Evolutionary conservation across 225 moss, liverwort and hornwort genomes (phyloP), one percentile per base, ranked within the genome.

Genomic region (Straminergon stramineum): DNA sequence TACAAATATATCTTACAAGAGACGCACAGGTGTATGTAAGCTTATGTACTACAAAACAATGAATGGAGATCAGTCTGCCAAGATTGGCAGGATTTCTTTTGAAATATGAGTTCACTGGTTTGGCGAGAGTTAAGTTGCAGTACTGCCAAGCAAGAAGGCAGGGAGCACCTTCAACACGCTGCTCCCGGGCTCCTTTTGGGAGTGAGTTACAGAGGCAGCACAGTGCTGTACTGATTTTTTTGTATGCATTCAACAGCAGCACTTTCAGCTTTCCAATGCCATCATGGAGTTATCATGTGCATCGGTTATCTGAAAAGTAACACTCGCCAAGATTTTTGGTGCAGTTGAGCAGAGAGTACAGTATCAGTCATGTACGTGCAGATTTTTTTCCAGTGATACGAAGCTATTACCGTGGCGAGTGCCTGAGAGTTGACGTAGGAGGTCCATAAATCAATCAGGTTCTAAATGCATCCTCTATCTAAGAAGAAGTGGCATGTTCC

Each of bases 311-410:
- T 87, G 53, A 17, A 20, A 60, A 48, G 48, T 48, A 48, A 31
- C 27, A 51, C 76, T 53, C 52, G 6, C 48, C 45, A 26, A 51
- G 51, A 56, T 74, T 82, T 65, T 1, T 10, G 48, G 57, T 32
- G 51, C 32, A 55, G 66, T 75, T 22, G 5, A 86, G 81, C 6
- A 0, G 3, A 9, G 55, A 81, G 68, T 61, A 39, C 85, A 39
- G 31, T 45, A 78, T 84, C 31, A 45, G 60, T 39, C 32, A 39
- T 48, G 48, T 48, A 48, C 48, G 48, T 75, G 75, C 30, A 48
- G 18, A 9, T 1, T 10, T 18, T 17, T 16, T 11, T 4, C 48
- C 12, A n/a, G 18, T 0, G 0, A 75, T 31, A 31, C 31, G 31
- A 51, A 75, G 20, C 12, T 75, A 32, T 12, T 2, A 71, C 39